Percentiles rank a stretch among this genome's conserved stretches.
Evolutionary conservation across 352 stramenopile genomes (phyloP).

Genomic region (Phytopythium litorale): DNA sequence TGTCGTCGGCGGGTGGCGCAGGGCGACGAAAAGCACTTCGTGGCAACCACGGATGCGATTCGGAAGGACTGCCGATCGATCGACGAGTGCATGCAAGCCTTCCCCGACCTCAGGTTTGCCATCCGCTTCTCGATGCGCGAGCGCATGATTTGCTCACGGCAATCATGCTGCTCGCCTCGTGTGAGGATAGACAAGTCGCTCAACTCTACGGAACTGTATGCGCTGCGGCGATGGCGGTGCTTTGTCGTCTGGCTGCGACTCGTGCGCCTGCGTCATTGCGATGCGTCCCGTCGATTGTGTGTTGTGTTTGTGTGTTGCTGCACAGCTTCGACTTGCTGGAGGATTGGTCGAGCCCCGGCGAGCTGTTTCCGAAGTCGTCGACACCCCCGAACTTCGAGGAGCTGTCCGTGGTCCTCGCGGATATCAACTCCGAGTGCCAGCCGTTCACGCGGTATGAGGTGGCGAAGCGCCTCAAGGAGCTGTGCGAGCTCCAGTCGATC

Average conservation of each 20-base stretch:
- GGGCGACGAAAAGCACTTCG: constrained; percentile 65
- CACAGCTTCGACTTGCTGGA: constrained; percentile 66
- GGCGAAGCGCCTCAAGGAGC: constrained; percentile 71
- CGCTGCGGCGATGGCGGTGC: background rate
- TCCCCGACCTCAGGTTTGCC: constrained; percentile 63
- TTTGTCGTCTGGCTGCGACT: constrained; percentile 9
- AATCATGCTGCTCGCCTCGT: constrained; percentile 7
- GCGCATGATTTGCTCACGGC: constrained; percentile 4
- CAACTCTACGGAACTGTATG: constrained; percentile 14
- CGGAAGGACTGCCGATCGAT: constrained; percentile 53
- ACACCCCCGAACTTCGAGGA: constrained; percentile 42
- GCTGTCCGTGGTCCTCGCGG: constrained; percentile 51
- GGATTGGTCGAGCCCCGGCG: constrained; percentile 44
- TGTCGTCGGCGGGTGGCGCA: constrained; percentile 15
- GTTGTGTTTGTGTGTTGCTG: constrained; percentile 8
- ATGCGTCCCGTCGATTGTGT: constrained; percentile 8
- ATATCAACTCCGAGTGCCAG: constrained; percentile 47
- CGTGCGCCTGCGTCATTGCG: constrained; percentile 10
- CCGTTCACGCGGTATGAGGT: constrained; percentile 60
- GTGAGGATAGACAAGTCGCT: constrained; percentile 10
- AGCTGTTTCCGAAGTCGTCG: constrained; percentile 34
- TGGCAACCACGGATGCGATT: constrained; percentile 61
- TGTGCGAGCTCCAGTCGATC: constrained; percentile 54
- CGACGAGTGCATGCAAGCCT: constrained; percentile 52
- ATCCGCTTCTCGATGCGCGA: background rate